phyloP scores from a whole-genome alignment of 2,329 filamentous ascomycete genomes.

The Colletotrichum incanum region DNA sequence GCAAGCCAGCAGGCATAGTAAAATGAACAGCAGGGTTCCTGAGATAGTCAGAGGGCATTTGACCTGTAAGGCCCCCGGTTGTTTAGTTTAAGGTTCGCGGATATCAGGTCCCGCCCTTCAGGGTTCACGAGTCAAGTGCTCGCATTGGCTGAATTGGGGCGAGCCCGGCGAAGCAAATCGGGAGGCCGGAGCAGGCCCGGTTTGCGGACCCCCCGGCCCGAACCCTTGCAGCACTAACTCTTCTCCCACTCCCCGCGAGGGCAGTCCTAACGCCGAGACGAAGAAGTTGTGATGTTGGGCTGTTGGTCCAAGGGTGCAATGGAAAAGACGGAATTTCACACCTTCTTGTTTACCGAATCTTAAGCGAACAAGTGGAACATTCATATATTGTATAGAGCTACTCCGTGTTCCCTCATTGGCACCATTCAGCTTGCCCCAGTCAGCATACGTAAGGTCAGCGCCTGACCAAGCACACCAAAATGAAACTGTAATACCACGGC shows the following conservation, averaged over 20 bases:
- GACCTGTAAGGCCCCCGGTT: conserved; percentile 6
- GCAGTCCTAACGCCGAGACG: background rate
- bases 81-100: conserved; percentile 22
- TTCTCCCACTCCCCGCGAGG: background rate
- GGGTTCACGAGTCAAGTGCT: conserved; percentile 31
- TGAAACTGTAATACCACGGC: background rate
- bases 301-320: conserved; percentile 13
- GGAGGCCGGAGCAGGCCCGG: conserved; percentile 10
- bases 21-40: conserved; percentile 22
- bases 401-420: background rate
- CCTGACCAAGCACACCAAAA: background rate
- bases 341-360: background rate
- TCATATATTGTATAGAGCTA: background rate
- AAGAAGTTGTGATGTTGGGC: background rate
- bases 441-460: background rate
- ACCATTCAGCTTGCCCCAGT: background rate
- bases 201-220: conserved; percentile 13
- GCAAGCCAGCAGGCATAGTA: conserved; percentile 2
- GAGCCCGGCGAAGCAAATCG: conserved; percentile 15
- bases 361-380: background rate
- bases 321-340: background rate
- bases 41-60: background rate
- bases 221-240: conserved; percentile 7
- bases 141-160: background rate
- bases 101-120: conserved; percentile 5